Percentiles rank a stretch among this genome's conserved stretches.
phyloP scores from a whole-genome alignment of 768 basidiomycete genomes.

The Basidioascus undulatus region DNA sequence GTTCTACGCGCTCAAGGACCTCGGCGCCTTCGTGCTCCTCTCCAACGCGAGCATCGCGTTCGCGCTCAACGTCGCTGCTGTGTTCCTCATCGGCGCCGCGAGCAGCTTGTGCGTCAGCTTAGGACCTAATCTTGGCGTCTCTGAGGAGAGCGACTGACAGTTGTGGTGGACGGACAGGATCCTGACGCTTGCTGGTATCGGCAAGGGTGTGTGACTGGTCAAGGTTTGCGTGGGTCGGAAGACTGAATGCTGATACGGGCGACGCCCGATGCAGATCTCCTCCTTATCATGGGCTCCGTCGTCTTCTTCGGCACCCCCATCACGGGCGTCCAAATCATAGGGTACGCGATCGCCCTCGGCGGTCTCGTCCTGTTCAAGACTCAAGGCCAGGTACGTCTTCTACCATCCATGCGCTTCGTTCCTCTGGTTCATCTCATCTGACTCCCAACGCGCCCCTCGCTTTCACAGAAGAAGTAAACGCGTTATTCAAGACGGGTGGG shows the following conservation, averaged over 20 bases:
- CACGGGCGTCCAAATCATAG: slow-evolving; percentile 47
- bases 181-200: slow-evolving; percentile 80
- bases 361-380: slow-evolving; percentile 74
- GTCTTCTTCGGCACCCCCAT: slow-evolving; percentile 57
- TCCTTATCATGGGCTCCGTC: slow-evolving; percentile 78
- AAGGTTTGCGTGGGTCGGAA: neutral
- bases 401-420: too few species aligned
- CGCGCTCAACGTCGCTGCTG: slow-evolving; percentile 71
- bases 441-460: too few species aligned
- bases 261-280: slow-evolving; percentile 19
- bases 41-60: slow-evolving; percentile 64
- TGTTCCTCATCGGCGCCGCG: slow-evolving; percentile 70
- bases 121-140: slow-evolving; percentile 22
- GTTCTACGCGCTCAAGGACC: slow-evolving; percentile 38
- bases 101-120: slow-evolving; percentile 18
- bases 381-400: too few species aligned
- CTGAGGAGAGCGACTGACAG: too few species aligned
- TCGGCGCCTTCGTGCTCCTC: slow-evolving; percentile 47
- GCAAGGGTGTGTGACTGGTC: slow-evolving; percentile 34
- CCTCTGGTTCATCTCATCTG: too few species aligned
- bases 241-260: neutral
- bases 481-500: too few species aligned
- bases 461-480: too few species aligned
- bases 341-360: slow-evolving; percentile 66
- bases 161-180: too few species aligned